Evolutionary conservation across 345 rosid species (phyloP).

Genomic region (Eucalyptus pauciflora): DNA sequence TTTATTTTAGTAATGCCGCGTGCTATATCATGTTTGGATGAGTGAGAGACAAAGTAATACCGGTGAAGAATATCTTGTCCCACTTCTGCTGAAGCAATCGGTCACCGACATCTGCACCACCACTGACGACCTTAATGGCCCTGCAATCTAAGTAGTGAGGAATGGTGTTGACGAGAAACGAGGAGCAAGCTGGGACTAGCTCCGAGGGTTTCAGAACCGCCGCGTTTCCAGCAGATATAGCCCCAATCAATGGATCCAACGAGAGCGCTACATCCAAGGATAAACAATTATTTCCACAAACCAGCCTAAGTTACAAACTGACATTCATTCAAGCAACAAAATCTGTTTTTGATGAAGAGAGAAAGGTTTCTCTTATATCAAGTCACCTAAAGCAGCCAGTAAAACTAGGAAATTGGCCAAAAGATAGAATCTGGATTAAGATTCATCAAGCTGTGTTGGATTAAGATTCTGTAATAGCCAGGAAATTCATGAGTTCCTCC

Average conservation of each 20-base stretch:
- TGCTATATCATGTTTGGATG: not conserved
- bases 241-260: conserved; percentile 80
- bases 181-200: conserved; percentile 44
- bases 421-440: not conserved
- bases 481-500: not conserved
- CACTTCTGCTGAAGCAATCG: conserved; percentile 54
- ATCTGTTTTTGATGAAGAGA: not conserved
- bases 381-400: not conserved
- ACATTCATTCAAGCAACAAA: not conserved
- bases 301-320: not conserved
- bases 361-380: not conserved
- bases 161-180: conserved; percentile 39
- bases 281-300: not conserved
- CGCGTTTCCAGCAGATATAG: conserved; percentile 87
- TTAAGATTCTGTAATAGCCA: not conserved
- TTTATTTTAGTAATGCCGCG: not conserved
- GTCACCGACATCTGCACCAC: conserved; percentile 46
- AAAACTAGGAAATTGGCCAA: not conserved
- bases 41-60: conserved; percentile 10
- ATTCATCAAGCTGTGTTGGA: not conserved
- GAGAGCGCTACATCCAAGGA: conserved; percentile 40
- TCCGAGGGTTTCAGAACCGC: conserved; percentile 73
- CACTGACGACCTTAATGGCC: conserved; percentile 64
- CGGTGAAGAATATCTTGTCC: conserved; percentile 95
- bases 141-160: conserved; percentile 55